Evolutionary conservation across 768 basidiomycete genomes (phyloP).

Genomic region (Pleurotus salmoneostramineus): DNA sequence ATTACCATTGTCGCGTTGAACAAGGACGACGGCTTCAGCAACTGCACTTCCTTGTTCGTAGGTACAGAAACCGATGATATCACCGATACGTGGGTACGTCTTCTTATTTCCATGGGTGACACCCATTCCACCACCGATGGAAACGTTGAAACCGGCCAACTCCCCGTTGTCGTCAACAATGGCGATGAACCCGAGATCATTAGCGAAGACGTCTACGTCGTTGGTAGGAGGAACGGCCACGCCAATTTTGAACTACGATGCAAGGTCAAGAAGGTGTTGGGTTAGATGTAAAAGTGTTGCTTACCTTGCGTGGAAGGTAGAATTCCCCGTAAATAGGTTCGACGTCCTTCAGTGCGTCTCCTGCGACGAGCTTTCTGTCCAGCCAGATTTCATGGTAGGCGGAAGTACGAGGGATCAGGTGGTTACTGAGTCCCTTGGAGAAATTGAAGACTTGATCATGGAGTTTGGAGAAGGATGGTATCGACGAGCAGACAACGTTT

Average conservation of each 20-base stretch:
- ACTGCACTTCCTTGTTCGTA: constrained; percentile 80
- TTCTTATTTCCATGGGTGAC: constrained; percentile 99
- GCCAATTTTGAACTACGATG: constrained; percentile 89
- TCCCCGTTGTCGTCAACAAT: constrained; percentile 75
- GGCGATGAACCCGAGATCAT: constrained; percentile 96
- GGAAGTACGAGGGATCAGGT: constrained; percentile 83
- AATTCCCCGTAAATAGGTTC: constrained; percentile 98
- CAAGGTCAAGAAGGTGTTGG: neutral
- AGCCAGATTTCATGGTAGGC: constrained; percentile 99
- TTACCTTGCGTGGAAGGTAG: constrained; percentile 93
- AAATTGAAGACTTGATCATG: constrained; percentile 84
- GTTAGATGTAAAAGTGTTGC: constrained; percentile 12
- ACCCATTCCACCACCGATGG: constrained; percentile 97
- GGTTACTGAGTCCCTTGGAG: constrained; percentile 76
- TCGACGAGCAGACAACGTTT: constrained; percentile 88
- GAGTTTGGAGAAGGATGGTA: constrained; percentile 84
- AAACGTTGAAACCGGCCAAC: constrained; percentile 90
- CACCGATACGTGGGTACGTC: constrained; percentile 90
- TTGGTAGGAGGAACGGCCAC: constrained; percentile 96
- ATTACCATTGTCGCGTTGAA: constrained; percentile 95
- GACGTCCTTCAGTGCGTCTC: constrained; percentile 89
- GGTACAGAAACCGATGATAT: constrained; percentile 91
- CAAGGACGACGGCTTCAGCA: constrained; percentile 91
- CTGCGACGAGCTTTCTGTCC: constrained; percentile 94
- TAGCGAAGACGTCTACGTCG: constrained; percentile 93